A percentile compares a stretch with the other conserved stretches of the same genome.
Evolutionary conservation across 108 stramenopile species (phyloP).

Genomic region (Craspedostauros australis): DNA sequence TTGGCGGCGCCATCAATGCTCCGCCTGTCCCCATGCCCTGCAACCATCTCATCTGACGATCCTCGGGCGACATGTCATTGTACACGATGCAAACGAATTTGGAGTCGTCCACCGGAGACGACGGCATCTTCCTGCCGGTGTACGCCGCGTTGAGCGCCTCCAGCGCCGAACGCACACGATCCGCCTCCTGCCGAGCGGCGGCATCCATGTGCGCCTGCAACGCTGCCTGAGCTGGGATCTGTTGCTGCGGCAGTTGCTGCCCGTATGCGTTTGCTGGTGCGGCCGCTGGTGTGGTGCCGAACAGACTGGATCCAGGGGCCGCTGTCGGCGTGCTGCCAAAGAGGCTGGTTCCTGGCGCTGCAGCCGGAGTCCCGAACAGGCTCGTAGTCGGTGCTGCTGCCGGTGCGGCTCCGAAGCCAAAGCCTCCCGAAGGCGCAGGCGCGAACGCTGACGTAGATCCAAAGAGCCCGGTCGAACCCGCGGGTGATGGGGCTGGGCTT

Average conservation of each 20-base stretch:
- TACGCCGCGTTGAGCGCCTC: constrained; percentile 51
- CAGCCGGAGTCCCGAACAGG: constrained; percentile 23
- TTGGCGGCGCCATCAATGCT: constrained; percentile 31
- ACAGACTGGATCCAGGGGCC: constrained; percentile 32
- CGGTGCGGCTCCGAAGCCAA: constrained; percentile 18
- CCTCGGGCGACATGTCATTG: constrained; percentile 59
- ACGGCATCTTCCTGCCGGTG: constrained; percentile 11
- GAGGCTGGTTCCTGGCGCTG: constrained; percentile 3
- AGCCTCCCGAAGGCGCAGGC: constrained; percentile 13
- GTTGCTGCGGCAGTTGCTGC: constrained; percentile 13
- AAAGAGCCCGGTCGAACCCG: constrained; percentile 39
- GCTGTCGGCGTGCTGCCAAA: constrained; percentile 34
- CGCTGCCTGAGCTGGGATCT: constrained; percentile 65
- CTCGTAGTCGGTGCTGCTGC: constrained; percentile 38
- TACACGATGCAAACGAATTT: constrained; percentile 65
- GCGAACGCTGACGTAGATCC: constrained; percentile 34
- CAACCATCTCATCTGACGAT: constrained; percentile 40
- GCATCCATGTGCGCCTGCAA: constrained; percentile 65
- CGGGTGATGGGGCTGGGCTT: constrained; percentile 11
- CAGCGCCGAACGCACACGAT: constrained; percentile 44
- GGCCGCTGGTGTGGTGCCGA: constrained; percentile 9
- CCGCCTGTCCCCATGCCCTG: constrained; percentile 23
- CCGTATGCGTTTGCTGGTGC: no score
- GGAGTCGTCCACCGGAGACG: constrained; percentile 1
- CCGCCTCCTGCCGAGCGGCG: constrained; percentile 60